Conservation (phyloP, 164 flowering plant genomes). For the Nymphaea colorata region DNA sequence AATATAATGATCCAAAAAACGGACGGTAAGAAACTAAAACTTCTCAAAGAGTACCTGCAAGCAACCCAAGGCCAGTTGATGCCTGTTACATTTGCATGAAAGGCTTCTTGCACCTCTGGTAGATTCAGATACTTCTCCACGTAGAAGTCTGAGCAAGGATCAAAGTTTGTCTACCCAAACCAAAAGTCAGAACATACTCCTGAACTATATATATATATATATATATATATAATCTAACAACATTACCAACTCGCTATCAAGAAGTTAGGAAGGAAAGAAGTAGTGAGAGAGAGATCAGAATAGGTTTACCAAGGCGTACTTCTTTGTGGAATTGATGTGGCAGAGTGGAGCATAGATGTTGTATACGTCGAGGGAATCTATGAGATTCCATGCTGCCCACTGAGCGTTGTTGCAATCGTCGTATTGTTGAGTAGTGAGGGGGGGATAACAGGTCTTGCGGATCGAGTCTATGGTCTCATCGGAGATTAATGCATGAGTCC, state of each 20-base stretch:
- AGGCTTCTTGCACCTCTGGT: constrained; percentile 21
- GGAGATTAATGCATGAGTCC: constrained; percentile 34
- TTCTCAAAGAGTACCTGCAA: constrained; percentile 18
- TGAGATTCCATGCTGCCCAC: background rate
- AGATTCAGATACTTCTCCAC: constrained; percentile 17
- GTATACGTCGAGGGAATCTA: constrained; percentile 15
- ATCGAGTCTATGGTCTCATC: constrained; percentile 21
- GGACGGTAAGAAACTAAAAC: too few species aligned
- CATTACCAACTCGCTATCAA: background rate
- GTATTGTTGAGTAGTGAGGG: background rate
- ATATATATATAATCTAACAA: background rate
- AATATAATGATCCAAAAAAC: background rate
- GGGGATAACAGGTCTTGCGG: constrained; percentile 14
- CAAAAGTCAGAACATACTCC: background rate
- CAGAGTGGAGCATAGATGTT: constrained; percentile 40
- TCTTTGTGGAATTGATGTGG: background rate
- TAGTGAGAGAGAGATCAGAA: background rate
- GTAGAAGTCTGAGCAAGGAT: constrained; percentile 25
- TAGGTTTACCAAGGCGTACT: background rate
- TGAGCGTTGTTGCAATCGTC: constrained; percentile 1
- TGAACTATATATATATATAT: background rate
- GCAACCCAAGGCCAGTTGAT: constrained; percentile 10
- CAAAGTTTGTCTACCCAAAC: constrained; percentile 5
- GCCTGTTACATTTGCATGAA: constrained; percentile 20
- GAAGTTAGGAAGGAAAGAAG: background rate